Conservation (phyloP, 345 rosid genomes). For the Eucalyptus virginea region DNA sequence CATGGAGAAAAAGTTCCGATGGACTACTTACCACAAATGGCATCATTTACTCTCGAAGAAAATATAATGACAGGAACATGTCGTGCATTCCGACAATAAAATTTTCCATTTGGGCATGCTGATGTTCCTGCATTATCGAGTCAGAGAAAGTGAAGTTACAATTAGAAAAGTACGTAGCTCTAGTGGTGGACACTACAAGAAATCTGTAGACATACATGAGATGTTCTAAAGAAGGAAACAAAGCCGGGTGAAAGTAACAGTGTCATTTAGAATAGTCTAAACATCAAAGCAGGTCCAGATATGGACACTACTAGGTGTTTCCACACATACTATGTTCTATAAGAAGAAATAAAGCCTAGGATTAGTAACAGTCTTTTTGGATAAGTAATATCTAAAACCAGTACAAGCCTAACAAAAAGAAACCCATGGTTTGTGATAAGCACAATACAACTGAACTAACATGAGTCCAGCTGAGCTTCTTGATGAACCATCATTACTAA, state of each 20-base stretch:
- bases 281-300: too few species aligned
- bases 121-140: slow-evolving; percentile 56
- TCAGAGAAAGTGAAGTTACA: neutral
- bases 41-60: slow-evolving; percentile 95
- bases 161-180: neutral
- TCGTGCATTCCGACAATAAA: slow-evolving; percentile 76
- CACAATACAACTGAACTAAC: too few species aligned
- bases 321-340: too few species aligned
- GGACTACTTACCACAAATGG: slow-evolving; percentile 70
- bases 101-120: slow-evolving; percentile 78
- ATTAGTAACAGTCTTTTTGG: too few species aligned
- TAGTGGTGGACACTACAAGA: neutral
- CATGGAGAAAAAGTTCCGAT: neutral
- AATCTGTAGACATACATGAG: neutral
- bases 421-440: too few species aligned
- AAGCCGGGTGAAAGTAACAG: neutral
- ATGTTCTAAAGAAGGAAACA: neutral
- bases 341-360: too few species aligned
- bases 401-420: too few species aligned
- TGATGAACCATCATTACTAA: too few species aligned
- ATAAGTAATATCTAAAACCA: too few species aligned
- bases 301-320: neutral
- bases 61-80: slow-evolving; percentile 40
- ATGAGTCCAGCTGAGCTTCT: too few species aligned
- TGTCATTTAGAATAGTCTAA: too few species aligned